These are phyloP conservation scores for Alternaria panax DNA, from an alignment of 2,329 filamentous ascomycete species.

Conservation along the genomic window DNA sequence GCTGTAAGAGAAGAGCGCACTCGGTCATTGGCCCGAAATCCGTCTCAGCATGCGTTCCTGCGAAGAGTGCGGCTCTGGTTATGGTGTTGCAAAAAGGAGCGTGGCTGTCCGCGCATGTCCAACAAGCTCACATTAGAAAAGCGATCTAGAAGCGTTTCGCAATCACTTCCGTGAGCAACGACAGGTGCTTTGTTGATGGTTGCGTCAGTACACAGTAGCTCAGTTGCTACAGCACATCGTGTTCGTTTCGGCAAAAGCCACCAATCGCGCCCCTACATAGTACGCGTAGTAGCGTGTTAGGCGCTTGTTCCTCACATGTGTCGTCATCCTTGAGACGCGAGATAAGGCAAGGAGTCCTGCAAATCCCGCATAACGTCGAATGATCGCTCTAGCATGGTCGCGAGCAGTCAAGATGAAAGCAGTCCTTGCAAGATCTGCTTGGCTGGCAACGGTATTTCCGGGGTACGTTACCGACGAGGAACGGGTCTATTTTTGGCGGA, in stretches of 20 bases:
- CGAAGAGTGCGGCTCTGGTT: conserved; percentile 2
- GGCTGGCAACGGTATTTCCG: conserved; percentile 37
- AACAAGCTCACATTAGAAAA: background rate
- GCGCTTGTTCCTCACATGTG: conserved; percentile 12
- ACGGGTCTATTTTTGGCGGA: conserved; percentile 44
- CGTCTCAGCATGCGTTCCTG: conserved; percentile 36
- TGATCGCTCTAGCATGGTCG: conserved; percentile 33
- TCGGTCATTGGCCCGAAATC: conserved; percentile 30
- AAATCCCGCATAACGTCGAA: conserved; percentile 39
- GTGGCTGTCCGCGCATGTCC: conserved; percentile 1
- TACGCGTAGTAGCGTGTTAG: conserved; percentile 16
- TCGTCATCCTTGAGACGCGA: conserved; percentile 35
- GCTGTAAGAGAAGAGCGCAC: conserved; percentile 19
- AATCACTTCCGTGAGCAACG: conserved; percentile 2
- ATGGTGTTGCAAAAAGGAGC: conserved; percentile 10
- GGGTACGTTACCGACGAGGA: conserved; percentile 34
- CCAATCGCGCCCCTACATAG: conserved; percentile 18
- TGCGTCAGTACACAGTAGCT: background rate
- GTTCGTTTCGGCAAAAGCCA: conserved; percentile 7
- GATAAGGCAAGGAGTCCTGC: conserved; percentile 40
- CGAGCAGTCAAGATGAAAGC: conserved; percentile 19
- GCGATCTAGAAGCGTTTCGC: conserved; percentile 1
- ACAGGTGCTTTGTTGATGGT: conserved; percentile 3
- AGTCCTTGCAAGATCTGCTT: conserved; percentile 28
- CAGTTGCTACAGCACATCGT: conserved; percentile 6